These are phyloP conservation scores for Tuber umbilicatum DNA, from an alignment of 495 filamentous ascomycete species.

Conservation along the genomic window DNA sequence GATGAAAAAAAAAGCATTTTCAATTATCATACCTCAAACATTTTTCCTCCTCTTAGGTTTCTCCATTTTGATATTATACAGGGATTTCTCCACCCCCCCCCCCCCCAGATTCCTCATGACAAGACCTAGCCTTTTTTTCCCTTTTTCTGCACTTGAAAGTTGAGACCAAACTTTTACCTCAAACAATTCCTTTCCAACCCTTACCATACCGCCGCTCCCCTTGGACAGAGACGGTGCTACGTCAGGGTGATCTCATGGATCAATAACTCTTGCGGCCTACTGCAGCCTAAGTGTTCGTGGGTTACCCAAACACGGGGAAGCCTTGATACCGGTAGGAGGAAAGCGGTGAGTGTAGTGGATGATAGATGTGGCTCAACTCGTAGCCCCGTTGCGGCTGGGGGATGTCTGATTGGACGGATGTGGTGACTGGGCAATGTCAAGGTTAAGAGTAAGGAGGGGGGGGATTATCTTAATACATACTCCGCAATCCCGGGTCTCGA, in stretches of 20 bases:
- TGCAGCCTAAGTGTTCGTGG: not conserved
- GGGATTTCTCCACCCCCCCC: not conserved
- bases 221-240: not conserved
- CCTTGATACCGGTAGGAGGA: not conserved
- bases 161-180: not conserved
- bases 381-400: not conserved
- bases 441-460: not conserved
- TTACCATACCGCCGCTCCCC: not conserved
- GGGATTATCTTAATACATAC: no score
- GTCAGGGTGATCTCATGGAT: constrained; percentile 1
- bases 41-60: not conserved
- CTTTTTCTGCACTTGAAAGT: not conserved
- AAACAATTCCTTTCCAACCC: not conserved
- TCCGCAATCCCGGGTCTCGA: no score
- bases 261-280: not conserved
- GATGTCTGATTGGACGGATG: not conserved
- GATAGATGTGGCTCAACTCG: not conserved
- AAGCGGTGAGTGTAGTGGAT: not conserved
- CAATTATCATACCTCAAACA: not conserved
- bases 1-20: not conserved
- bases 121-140: not conserved
- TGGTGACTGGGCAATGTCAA: not conserved
- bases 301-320: not conserved
- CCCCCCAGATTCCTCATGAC: not conserved
- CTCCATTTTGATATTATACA: not conserved